These are phyloP conservation scores for Cyclotella atomus DNA, from an alignment of 108 stramenopile genomes.

Conservation along the genomic window DNA sequence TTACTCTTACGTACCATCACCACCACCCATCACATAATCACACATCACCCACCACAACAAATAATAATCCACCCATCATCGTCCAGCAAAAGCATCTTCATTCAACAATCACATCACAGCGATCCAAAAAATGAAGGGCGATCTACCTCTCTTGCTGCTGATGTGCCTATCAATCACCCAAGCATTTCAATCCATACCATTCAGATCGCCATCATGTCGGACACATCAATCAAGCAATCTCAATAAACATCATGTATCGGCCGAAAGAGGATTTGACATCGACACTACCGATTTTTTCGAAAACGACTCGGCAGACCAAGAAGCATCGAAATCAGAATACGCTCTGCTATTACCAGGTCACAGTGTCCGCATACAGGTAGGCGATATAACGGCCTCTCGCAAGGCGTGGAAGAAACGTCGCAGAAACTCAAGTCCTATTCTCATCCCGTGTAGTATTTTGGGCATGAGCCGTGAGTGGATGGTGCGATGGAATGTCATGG, in stretches of 20 bases:
- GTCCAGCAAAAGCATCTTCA: background rate
- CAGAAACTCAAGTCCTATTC: conserved; percentile 75
- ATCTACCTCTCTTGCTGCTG: background rate
- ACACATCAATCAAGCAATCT: background rate
- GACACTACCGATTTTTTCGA: background rate
- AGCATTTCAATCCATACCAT: background rate
- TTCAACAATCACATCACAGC: too few species aligned
- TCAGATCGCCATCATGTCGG: background rate
- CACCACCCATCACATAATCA: too few species aligned
- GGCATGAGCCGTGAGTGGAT: conserved; percentile 64
- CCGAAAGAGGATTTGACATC: background rate
- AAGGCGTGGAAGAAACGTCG: conserved; percentile 92
- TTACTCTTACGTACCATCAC: too few species aligned
- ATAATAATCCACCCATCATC: too few species aligned
- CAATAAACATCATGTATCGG: background rate
- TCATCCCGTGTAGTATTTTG: conserved; percentile 81
- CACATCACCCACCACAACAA: too few species aligned
- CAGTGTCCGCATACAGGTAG: conserved; percentile 73
- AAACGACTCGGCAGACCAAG: too few species aligned
- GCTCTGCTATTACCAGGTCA: conserved; percentile 60
- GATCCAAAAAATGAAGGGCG: background rate
- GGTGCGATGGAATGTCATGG: conserved; percentile 76
- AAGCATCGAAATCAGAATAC: conserved; percentile 16
- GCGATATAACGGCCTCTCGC: conserved; percentile 72
- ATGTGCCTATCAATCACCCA: background rate